Conservation (phyloP, 176 grass and related monocot species). For the Neostapfia colusana region DNA sequence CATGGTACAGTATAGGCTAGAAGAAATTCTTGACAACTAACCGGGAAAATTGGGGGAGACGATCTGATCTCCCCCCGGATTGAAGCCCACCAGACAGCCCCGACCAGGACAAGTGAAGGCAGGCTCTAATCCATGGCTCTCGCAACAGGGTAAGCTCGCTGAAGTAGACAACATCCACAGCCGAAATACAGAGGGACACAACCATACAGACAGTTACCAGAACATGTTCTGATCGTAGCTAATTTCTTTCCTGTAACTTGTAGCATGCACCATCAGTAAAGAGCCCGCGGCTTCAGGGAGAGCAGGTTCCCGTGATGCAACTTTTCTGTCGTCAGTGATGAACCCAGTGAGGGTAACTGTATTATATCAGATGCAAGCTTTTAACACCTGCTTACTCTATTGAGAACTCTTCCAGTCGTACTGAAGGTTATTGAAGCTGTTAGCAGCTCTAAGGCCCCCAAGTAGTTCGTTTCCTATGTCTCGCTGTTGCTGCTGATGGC, state of each 20-base stretch:
- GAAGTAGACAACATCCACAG: background rate
- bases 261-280: conserved; percentile 31
- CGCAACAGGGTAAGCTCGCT: background rate
- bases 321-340: conserved; percentile 37
- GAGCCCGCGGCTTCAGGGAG: conserved; percentile 9
- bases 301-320: conserved; percentile 22
- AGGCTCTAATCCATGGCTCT: background rate
- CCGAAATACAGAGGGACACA: conserved; percentile 32
- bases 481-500: conserved; percentile 62
- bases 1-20: conserved; percentile 26
- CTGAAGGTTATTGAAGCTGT: conserved; percentile 74
- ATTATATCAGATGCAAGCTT: conserved; percentile 27
- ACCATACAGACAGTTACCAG: conserved; percentile 30
- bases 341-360: conserved; percentile 26
- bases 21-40: background rate
- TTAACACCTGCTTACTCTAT: conserved; percentile 46
- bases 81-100: background rate
- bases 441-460: conserved; percentile 58
- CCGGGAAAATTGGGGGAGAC: conserved; percentile 3
- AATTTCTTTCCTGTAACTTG: conserved; percentile 22
- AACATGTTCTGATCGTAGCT: conserved; percentile 25
- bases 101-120: background rate
- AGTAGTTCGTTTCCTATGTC: conserved; percentile 71
- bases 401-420: conserved; percentile 75
- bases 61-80: conserved; percentile 12